Base-by-base conservation (phyloP, 148 eudicot genomes). In the Amaranthus hypochondriacus region DNA sequence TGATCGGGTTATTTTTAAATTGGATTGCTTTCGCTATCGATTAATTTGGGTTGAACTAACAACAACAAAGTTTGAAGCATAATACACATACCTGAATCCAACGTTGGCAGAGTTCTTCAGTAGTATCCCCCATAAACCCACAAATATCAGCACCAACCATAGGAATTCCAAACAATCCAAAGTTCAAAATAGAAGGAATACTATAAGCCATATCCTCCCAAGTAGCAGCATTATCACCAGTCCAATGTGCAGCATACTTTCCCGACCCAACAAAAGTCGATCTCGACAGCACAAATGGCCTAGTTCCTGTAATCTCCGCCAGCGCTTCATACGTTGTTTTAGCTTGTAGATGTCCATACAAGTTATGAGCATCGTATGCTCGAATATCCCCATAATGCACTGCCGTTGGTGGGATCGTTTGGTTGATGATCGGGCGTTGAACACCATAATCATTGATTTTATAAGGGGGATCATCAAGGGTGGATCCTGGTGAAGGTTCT, bases 61-160 rank as follows among this genome's bases (percentile, higher is more conserved):
- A 28, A 28, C 39, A 57, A n/a, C 11, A 68, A 59, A 49, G 18
- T 28, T 28, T 28, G 39, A 18, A 71, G 39, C 39, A 15, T 9
- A 43, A 57, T 28, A 62, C 9, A 61, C 54, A 39, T 65, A 90
- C 96, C 92, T 93, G 94, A 85, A 87, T 90, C 96, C 94, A 90
- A 6, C 92, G 88, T 4, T 74, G 86, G 69, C 94, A 93, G 46
- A 93, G 94, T 77, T 93, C 96, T 84, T 93, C 98, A 1, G 87
- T 90, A 5, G 98, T 93, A 58, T 87, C 77, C 47, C 78, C 77
- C 2, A 76, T 18, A 71, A 93, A 93, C 3, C 98, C 98, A 78
- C 98, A 90, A n/a, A 93, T 90, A 84, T 93, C 98, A 5, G 94
- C 93, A 62, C 94, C 96, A 70, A 93, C 83, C 98, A 93, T 90